Evolutionary conservation across 139 green algal species (phyloP).

Genomic region (Picochlorum costavermella): DNA sequence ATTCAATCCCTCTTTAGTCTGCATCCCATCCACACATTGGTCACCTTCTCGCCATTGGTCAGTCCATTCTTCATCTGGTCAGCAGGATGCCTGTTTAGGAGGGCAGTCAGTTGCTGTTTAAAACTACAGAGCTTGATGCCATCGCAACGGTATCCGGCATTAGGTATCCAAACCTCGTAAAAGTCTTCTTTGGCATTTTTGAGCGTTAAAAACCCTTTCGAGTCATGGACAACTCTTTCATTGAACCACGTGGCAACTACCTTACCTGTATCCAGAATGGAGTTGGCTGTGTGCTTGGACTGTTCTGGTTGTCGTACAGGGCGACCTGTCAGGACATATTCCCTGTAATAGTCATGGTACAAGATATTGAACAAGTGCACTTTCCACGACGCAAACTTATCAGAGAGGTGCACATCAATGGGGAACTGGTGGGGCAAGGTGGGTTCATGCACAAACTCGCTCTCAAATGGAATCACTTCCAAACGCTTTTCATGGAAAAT

Average conservation of each 20-base stretch:
- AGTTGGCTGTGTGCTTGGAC: background rate
- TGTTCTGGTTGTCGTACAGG: background rate
- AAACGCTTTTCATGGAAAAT: background rate
- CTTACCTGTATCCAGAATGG: background rate
- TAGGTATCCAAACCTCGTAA: background rate
- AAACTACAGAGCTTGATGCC: background rate
- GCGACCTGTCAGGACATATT: background rate
- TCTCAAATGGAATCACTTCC: background rate
- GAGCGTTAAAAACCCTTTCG: background rate
- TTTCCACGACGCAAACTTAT: background rate
- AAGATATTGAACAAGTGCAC: constrained; percentile 5
- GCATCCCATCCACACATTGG: background rate
- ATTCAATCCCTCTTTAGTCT: background rate
- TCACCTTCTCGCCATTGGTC: background rate
- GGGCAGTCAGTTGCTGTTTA: background rate
- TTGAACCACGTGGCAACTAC: background rate
- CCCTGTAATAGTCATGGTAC: background rate
- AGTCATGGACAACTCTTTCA: background rate
- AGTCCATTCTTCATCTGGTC: background rate
- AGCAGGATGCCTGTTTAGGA: background rate
- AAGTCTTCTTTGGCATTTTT: constrained; percentile 2
- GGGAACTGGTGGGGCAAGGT: background rate
- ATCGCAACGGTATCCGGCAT: background rate
- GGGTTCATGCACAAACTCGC: background rate
- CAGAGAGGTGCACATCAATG: background rate